Base-by-base conservation (phyloP, 176 grass and related monocot species). In the Aegilops tauschii region DNA sequence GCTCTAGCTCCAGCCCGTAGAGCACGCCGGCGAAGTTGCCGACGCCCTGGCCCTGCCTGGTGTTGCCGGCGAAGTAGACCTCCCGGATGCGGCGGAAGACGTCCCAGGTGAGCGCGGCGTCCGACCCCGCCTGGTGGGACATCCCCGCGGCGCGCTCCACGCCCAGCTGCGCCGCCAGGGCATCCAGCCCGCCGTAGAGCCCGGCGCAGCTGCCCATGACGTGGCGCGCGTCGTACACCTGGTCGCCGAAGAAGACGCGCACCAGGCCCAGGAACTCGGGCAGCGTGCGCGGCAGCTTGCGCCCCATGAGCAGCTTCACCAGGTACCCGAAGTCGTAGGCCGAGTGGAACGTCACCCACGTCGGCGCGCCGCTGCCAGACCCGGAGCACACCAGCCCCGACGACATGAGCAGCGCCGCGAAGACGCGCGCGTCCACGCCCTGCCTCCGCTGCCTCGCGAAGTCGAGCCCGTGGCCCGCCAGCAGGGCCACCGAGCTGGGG, bases 291-390 rank as follows among this genome's bases (percentile, higher is more conserved):
- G 95, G 95, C 9, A 97, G 73, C 42, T 80, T 84, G 3, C 89
- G 84, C 0, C 90, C 78, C 16, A 92, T 78, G 2, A 98, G 87
- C 9, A 86, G 65, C 79, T 95, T 95, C 59, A 98, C 23, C 28
- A 98, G 88, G 91, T 98, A 98, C 0, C 76, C 93, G 64, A 98
- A 92, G 86, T 98, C 93, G 85, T 98, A 98, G 18, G 87, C 95
- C 1, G 93, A 90, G 91, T 87, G 83, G 87, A 98, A 98, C 31
- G 93, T 89, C 20, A 85, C 93, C 95, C 95, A 98, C 3, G 87
- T 88, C 0, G 77, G 39, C 42, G 42, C 10, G 6, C 8, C 87
- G 84, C 5, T 5, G 39, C 39, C 9, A 65, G 8, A 6, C 2
- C 64, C 47, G 1, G 92, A 77, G 80, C 91, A 90, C 7, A 98